Conservation (phyloP, 768 basidiomycete genomes). For the Trametes elegans region DNA sequence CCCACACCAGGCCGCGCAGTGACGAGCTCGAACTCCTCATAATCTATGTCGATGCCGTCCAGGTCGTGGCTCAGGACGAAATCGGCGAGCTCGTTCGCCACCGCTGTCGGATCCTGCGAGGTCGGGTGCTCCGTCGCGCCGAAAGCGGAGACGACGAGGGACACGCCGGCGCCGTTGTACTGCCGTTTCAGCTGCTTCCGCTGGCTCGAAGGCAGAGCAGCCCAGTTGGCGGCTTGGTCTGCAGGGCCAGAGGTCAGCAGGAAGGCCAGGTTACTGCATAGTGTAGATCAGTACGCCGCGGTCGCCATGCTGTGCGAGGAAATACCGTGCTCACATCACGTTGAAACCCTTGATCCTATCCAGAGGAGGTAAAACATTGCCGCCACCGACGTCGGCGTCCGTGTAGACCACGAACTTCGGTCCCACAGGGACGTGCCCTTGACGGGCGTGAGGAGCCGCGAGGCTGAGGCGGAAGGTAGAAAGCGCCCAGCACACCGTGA, state of each 20-base stretch:
- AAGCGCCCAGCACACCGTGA: constrained; percentile 4
- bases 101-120: constrained; percentile 32
- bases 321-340: constrained; percentile 2
- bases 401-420: constrained; percentile 16
- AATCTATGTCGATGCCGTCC: constrained; percentile 57
- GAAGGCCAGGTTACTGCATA: constrained; percentile 40
- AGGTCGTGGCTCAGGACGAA: constrained; percentile 46
- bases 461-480: background rate
- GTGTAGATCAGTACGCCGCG: too few species aligned
- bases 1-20: constrained; percentile 53
- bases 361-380: background rate
- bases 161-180: constrained; percentile 55
- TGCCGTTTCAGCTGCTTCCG: constrained; percentile 42
- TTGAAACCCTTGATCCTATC: constrained; percentile 14
- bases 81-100: constrained; percentile 43
- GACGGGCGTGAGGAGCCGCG: background rate
- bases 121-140: constrained; percentile 47
- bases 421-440: background rate
- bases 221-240: constrained; percentile 46
- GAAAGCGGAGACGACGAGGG: constrained; percentile 55
- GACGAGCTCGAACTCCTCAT: constrained; percentile 56
- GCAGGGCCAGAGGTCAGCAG: constrained; percentile 38
- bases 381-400: background rate
- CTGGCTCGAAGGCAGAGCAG: constrained; percentile 34
- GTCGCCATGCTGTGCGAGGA: too few species aligned